phyloP scores from a whole-genome alignment of 306 rosid species.

The Citrullus colocynthis region DNA sequence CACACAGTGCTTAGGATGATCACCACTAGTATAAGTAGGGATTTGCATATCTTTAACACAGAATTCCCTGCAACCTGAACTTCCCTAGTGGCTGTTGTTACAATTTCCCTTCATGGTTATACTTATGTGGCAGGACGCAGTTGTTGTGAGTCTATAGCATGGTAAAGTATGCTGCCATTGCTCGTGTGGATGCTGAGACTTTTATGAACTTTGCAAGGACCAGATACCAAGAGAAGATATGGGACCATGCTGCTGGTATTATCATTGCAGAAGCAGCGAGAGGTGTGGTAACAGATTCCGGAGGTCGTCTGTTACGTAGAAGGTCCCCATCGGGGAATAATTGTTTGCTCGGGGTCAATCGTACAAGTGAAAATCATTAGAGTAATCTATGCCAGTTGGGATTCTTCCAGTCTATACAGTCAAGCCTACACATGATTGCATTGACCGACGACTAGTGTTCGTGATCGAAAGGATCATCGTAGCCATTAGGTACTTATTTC shows the following conservation, averaged over 20 bases:
- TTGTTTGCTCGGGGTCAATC: conserved; percentile 68
- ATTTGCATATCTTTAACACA: not conserved
- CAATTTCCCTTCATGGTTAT: not conserved
- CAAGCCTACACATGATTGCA: not conserved
- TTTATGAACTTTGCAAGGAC: conserved; percentile 79
- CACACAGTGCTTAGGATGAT: not conserved
- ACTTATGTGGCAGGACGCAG: conserved; percentile 45
- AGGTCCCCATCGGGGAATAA: conserved; percentile 68
- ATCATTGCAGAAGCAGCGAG: conserved; percentile 78
- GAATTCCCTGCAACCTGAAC: not conserved
- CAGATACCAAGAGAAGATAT: conserved; percentile 75
- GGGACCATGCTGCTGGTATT: conserved; percentile 97
- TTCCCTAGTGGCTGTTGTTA: not conserved
- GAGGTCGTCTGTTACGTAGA: conserved; percentile 64
- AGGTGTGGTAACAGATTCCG: conserved; percentile 80
- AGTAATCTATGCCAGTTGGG: conserved; percentile 95
- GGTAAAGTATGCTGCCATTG: conserved; percentile 92
- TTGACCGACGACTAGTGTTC: not conserved
- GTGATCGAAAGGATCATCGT: not conserved
- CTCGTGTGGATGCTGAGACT: conserved; percentile 76
- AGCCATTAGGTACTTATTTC: not conserved
- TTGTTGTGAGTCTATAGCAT: conserved; percentile 80
- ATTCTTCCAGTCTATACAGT: conserved; percentile 66
- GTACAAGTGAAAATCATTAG: conserved; percentile 55
- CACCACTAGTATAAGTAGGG: not conserved